phyloP scores from a whole-genome alignment of 345 rosid species.

The sweet orange (Citrus sinensis) region DNA sequence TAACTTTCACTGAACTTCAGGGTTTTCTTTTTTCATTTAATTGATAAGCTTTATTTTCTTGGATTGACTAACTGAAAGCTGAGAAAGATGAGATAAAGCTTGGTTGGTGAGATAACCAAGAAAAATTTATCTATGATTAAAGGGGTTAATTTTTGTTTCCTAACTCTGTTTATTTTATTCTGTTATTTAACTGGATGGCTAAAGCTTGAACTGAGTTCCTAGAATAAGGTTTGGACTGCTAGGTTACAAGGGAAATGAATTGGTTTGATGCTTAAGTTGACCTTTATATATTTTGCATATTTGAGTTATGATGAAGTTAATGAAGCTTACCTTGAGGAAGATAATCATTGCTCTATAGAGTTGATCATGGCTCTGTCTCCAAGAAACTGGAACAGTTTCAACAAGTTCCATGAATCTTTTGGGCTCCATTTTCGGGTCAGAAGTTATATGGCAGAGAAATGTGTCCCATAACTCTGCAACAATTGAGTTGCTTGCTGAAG shows the following conservation, averaged over 20 bases:
- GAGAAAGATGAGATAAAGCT: background rate
- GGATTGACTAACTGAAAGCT: background rate
- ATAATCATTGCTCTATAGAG: slow-evolving; percentile 60
- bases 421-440: slow-evolving; percentile 41
- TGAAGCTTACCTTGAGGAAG: slow-evolving; percentile 50
- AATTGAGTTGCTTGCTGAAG: slow-evolving; percentile 35
- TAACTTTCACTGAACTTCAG: background rate
- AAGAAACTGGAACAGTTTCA: slow-evolving; percentile 55
- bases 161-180: background rate
- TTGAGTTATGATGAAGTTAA: background rate
- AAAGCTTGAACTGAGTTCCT: background rate
- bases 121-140: background rate
- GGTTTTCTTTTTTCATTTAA: background rate
- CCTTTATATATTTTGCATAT: background rate
- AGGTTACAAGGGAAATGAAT: background rate
- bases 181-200: background rate
- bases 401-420: slow-evolving; percentile 50
- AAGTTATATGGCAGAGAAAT: slow-evolving; percentile 42
- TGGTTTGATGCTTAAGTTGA: background rate
- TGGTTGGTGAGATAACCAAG: background rate
- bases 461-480: slow-evolving; percentile 67
- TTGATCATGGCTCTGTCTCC: slow-evolving; percentile 61
- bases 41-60: background rate
- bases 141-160: background rate
- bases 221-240: background rate